Evolutionary conservation across 495 filamentous ascomycete genomes (phyloP).

Genomic region (Aspergillus affinis): DNA sequence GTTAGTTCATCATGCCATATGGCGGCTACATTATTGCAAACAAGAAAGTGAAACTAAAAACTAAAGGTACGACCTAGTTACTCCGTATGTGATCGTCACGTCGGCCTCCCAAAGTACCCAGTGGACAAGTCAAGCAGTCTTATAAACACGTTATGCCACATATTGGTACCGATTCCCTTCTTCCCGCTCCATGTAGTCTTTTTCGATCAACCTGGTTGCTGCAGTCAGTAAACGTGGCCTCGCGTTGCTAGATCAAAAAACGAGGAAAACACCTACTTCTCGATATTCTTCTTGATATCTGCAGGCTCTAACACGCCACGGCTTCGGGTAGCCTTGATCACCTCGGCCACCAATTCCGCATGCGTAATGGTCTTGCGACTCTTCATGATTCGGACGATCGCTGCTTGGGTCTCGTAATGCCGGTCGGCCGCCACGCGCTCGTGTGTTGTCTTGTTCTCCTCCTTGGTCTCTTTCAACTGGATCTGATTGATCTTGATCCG

Average conservation of each 20-base stretch:
- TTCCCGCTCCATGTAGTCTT: conserved; percentile 88
- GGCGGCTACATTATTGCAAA: neutral
- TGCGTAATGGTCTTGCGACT: conserved; percentile 83
- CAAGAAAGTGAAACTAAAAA: neutral
- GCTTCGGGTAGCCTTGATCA: conserved; percentile 82
- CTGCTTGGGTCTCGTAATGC: conserved; percentile 94
- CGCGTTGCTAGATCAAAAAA: conserved; percentile 3
- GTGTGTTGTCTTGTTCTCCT: conserved; percentile 91
- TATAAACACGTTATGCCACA: conserved; percentile 59
- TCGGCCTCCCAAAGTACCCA: neutral
- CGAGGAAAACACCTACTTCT: conserved; percentile 64
- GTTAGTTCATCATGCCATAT: neutral
- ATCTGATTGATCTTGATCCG: conserved; percentile 98
- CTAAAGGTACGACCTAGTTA: neutral
- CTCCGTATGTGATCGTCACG: neutral
- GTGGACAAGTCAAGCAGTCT: neutral
- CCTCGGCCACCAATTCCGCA: conserved; percentile 76
- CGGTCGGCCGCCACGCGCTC: conserved; percentile 84
- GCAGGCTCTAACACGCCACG: conserved; percentile 77
- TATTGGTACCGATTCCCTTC: conserved; percentile 79
- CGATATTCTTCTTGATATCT: conserved; percentile 96
- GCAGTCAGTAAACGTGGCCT: neutral
- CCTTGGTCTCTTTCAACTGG: conserved; percentile 88
- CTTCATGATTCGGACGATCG: conserved; percentile 98
- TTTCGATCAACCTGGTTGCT: conserved; percentile 75